phyloP scores from a whole-genome alignment of 192 early-diverging fungal species.

The Backusella westeae region DNA sequence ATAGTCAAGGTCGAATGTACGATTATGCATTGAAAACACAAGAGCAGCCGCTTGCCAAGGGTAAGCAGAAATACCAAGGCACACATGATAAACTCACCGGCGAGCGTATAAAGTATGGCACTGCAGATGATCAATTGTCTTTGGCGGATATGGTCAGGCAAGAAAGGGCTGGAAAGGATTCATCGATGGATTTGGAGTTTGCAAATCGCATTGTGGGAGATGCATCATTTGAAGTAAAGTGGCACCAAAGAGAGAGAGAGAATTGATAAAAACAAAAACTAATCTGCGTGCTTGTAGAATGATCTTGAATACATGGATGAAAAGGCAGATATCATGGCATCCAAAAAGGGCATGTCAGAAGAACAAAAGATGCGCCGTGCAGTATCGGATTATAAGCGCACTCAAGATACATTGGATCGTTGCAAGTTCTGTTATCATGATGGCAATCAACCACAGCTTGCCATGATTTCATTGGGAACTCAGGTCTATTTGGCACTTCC shows the following conservation, averaged over 20 bases:
- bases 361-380: conserved; percentile 66
- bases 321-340: conserved; percentile 71
- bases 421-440: conserved; percentile 82
- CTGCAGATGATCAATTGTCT: conserved; percentile 51
- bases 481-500: conserved; percentile 81
- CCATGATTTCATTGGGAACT: conserved; percentile 77
- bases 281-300: conserved; percentile 41
- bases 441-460: conserved; percentile 57
- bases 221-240: conserved; percentile 51
- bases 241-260: conserved; percentile 30
- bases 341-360: conserved; percentile 55
- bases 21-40: conserved; percentile 39
- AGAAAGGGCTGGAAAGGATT: conserved; percentile 55
- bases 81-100: conserved; percentile 59
- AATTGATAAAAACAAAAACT: not conserved
- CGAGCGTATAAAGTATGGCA: conserved; percentile 59
- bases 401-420: conserved; percentile 62
- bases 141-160: conserved; percentile 68
- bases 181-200: conserved; percentile 64
- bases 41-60: conserved; percentile 27
- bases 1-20: conserved; percentile 56
- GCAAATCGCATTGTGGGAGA: conserved; percentile 71
- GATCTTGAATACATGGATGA: conserved; percentile 95
- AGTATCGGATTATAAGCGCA: conserved; percentile 65
- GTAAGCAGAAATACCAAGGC: conserved; percentile 47